Evolutionary conservation across 1,284 basidiomycete genomes (phyloP), one percentile per base, ranked within the genome.

Genomic region (Boletellus deceptivus): DNA sequence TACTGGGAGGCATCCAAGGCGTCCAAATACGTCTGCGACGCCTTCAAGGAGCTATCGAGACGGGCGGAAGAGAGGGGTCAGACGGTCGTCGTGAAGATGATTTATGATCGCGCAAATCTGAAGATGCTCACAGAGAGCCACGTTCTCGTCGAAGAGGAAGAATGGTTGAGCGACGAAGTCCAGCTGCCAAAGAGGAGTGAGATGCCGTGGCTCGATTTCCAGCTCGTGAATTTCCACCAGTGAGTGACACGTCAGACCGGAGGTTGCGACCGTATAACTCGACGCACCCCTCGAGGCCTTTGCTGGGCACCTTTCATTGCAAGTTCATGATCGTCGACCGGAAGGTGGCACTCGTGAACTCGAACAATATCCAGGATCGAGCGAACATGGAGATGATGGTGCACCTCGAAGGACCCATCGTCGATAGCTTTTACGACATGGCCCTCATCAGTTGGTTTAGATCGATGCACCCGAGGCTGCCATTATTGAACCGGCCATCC

Each of bases 281-380:
- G 37, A 53, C 4, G 29, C 63, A 67, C 73, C 72, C 39, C 74
- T 71, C 75, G 56, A 71, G 77, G 22, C 82, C 84, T 1, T 56
- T 83, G 17, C 70, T 86, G 43, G 87, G 86, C 29, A 91, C 87
- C 0, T 91, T 91, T 69, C 89, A 91, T 60, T 82, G 84, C 40
- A 90, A 91, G 65, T 88, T 86, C 55, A 74, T 89, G 63, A 73
- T 90, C 48, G 82, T 91, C 9, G 89, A 91, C 61, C 76, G 88
- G 16, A 83, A 80, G 57, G 75, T 89, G 27, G 88, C 83, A 0
- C 70, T 89, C 49, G 70, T 91, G 57, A 87, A 87, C 67, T 82
- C 78, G 50, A 89, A 88, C 69, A 90, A 90, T 55, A 86, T 90
- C 46, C 88, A 89, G 66, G 80, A 86, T 59, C 77, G 82, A 20